Evolutionary conservation across 2,329 filamentous ascomycete species (phyloP).

Genomic region (Aspergillus sp.): DNA sequence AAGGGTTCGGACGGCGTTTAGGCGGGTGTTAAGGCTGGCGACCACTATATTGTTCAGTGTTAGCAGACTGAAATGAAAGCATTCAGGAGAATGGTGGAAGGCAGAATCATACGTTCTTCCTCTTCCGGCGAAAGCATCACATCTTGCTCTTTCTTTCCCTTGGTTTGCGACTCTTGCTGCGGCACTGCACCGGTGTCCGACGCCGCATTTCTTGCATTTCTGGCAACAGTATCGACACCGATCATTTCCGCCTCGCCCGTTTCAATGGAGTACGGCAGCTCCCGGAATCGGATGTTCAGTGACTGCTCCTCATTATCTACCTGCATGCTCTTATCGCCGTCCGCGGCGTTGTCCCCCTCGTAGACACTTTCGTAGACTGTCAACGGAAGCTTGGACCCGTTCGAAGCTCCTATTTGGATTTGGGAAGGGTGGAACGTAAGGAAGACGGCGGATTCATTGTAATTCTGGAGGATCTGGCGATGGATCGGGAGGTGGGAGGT

Average conservation of each 20-base stretch:
- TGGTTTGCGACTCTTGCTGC: slow-evolving; percentile 10
- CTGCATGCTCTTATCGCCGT: slow-evolving; percentile 58
- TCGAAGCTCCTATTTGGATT: slow-evolving; percentile 45
- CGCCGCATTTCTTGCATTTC: slow-evolving; percentile 73
- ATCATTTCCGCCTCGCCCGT: slow-evolving; percentile 98
- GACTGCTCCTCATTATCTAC: slow-evolving; percentile 60
- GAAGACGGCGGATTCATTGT: slow-evolving; percentile 81
- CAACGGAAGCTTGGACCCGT: slow-evolving; percentile 75
- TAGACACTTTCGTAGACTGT: slow-evolving; percentile 83
- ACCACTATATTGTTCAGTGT: slow-evolving; percentile 43
- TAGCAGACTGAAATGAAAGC: slow-evolving; percentile 9
- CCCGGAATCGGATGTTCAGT: slow-evolving; percentile 66
- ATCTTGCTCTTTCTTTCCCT: slow-evolving; percentile 21
- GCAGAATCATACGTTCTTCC: slow-evolving; percentile 49
- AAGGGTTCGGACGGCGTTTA: slow-evolving; percentile 91
- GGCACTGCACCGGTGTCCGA: slow-evolving; percentile 32
- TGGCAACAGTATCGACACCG: slow-evolving; percentile 85
- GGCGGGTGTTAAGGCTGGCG: slow-evolving; percentile 69
- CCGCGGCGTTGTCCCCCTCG: slow-evolving; percentile 58
- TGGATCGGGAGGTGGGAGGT: slow-evolving; percentile 65
- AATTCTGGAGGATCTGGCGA: slow-evolving; percentile 63
- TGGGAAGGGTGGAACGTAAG: slow-evolving; percentile 74
- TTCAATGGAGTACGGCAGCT: slow-evolving; percentile 80
- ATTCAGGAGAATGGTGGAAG: slow-evolving; percentile 3
- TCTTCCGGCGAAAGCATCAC: slow-evolving; percentile 51